Evolutionary conservation across 1,284 basidiomycete species (phyloP).

Genomic region (Fistulinella cinereoalba): DNA sequence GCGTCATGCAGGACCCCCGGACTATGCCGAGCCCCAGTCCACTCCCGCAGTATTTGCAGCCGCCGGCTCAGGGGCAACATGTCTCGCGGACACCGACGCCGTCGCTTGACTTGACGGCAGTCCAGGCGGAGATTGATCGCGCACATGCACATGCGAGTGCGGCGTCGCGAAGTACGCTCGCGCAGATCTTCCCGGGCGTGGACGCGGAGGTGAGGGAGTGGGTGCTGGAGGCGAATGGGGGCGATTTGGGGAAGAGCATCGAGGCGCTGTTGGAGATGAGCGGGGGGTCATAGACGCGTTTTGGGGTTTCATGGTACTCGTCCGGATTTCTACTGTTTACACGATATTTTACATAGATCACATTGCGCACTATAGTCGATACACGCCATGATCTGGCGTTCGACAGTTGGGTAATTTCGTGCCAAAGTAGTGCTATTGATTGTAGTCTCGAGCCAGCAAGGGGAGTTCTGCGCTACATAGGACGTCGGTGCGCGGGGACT

Average conservation of each 20-base stretch:
- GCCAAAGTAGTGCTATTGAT: no score
- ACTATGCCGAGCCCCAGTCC: constrained; percentile 13
- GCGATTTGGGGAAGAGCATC: constrained; percentile 86
- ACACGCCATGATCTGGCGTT: no score
- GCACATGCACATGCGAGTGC: constrained; percentile 67
- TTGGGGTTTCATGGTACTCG: no score
- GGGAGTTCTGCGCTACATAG: no score
- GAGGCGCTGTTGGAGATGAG: constrained; percentile 81
- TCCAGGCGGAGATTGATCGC: constrained; percentile 77
- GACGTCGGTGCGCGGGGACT: no score
- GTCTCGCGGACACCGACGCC: constrained; percentile 69
- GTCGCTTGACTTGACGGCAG: constrained; percentile 62
- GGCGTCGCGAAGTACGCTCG: constrained; percentile 68
- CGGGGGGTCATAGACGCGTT: constrained; percentile 36
- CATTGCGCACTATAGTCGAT: no score
- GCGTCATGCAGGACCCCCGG: constrained; percentile 36
- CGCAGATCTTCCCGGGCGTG: constrained; percentile 82
- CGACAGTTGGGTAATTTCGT: no score
- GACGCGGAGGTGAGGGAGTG: constrained; percentile 82
- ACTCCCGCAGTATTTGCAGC: constrained; percentile 44
- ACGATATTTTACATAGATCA: no score
- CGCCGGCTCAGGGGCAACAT: constrained; percentile 37
- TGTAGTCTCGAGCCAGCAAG: no score
- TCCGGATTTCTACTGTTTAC: no score
- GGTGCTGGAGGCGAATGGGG: constrained; percentile 85